These are phyloP conservation scores for Sporothrix humicola DNA, from an alignment of 2,329 filamentous ascomycete species.

Conservation along the genomic window DNA sequence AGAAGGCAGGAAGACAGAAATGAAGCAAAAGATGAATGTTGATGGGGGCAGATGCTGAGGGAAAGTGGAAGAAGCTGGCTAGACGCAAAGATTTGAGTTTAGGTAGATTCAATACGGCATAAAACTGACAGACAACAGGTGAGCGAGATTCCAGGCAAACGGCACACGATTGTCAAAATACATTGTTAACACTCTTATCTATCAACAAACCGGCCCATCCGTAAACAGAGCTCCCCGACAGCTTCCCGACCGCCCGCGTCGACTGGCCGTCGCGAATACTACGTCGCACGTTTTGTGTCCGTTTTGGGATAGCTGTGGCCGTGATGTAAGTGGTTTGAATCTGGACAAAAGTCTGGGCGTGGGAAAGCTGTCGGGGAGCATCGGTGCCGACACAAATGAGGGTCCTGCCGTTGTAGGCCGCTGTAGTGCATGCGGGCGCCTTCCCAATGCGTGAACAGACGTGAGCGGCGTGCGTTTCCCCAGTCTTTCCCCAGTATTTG, in stretches of 20 bases:
- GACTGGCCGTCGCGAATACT: background rate
- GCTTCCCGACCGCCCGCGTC: background rate
- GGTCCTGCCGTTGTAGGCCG: background rate
- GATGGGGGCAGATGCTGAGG: no score
- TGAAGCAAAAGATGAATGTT: background rate
- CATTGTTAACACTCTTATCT: background rate
- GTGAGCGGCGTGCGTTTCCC: background rate
- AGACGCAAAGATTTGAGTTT: no score
- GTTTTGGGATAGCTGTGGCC: background rate
- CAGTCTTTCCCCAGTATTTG: background rate
- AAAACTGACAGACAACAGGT: background rate
- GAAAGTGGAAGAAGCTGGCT: no score
- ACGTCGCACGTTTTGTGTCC: background rate
- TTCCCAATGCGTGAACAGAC: background rate
- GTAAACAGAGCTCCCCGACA: background rate
- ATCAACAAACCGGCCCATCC: no score
- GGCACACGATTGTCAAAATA: no score
- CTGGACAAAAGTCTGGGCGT: background rate
- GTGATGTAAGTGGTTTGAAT: background rate
- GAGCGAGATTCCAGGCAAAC: background rate
- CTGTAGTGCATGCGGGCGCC: background rate
- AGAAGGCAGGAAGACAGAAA: background rate
- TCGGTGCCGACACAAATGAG: conserved; percentile 17
- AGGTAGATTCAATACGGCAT: no score
- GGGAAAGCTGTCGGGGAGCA: background rate